A percentile compares a stretch with the other conserved stretches of the same genome.
phyloP scores from a whole-genome alignment of 331 rosid genomes.

The Pyracantha coccinea region DNA sequence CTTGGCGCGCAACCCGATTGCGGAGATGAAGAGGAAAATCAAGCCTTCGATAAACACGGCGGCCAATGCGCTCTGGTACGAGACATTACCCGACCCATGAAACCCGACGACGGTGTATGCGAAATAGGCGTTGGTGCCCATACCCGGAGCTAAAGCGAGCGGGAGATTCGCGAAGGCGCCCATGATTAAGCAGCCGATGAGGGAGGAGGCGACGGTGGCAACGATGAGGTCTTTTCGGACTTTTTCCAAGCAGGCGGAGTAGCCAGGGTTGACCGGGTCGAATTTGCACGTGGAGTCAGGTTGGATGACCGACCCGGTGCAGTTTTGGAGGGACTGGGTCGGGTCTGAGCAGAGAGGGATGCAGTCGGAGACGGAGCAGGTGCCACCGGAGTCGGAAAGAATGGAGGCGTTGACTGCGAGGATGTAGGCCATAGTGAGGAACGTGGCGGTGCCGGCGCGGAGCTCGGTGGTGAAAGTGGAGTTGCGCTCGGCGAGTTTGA shows the following conservation, averaged over 20 bases:
- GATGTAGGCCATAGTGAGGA: constrained; percentile 98
- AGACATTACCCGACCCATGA: constrained; percentile 82
- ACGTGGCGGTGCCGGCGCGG: constrained; percentile 96
- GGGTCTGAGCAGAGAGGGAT: constrained; percentile 74
- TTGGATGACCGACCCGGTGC: constrained; percentile 38
- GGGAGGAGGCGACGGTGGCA: constrained; percentile 77
- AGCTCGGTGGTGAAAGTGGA: constrained; percentile 94
- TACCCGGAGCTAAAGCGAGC: constrained; percentile 86
- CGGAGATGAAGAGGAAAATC: constrained; percentile 57
- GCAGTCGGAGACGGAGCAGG: constrained; percentile 82
- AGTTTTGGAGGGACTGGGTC: constrained; percentile 33
- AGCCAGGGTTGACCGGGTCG: constrained; percentile 86
- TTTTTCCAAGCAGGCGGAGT: constrained; percentile 51
- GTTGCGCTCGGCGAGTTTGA: constrained; percentile 69
- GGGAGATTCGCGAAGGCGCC: constrained; percentile 92
- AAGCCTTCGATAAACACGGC: constrained; percentile 84
- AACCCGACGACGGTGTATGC: constrained; percentile 96
- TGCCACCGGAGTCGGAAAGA: constrained; percentile 83
- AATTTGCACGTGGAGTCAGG: constrained; percentile 65
- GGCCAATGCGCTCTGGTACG: constrained; percentile 76
- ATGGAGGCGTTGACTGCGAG: constrained; percentile 98
- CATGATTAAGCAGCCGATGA: constrained; percentile 85
- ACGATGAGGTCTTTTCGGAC: constrained; percentile 79
- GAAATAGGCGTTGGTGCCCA: constrained; percentile 95
- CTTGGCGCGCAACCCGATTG: constrained; percentile 70